These are phyloP conservation scores for Perkinsus marinus DNA, from an alignment of 169 alveolate genomes.

Conservation along the genomic window DNA sequence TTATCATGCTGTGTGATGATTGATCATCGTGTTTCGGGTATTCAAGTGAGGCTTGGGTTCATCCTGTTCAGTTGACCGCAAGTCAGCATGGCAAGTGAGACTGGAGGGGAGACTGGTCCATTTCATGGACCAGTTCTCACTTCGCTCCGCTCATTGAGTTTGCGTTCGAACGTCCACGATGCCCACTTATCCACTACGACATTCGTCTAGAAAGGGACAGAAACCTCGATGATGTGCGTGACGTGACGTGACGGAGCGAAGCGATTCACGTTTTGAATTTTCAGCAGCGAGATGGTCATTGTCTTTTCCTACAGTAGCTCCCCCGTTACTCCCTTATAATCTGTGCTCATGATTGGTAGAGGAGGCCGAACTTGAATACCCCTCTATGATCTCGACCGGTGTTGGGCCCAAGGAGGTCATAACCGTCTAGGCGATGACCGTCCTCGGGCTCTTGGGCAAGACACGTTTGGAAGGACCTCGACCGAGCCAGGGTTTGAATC, in stretches of 20 bases:
- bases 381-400: neutral
- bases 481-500: neutral
- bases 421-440: neutral
- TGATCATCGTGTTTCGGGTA: too few relatives aligned
- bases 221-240: neutral
- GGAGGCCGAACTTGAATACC: neutral
- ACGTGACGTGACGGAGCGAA: neutral
- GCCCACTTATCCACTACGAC: too few relatives aligned
- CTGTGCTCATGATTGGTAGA: neutral
- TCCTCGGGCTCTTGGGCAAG: neutral
- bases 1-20: too few relatives aligned
- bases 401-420: neutral
- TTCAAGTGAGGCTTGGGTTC: too few relatives aligned
- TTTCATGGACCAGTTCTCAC: too few relatives aligned
- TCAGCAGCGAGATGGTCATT: neutral
- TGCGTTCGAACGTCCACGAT: too few relatives aligned
- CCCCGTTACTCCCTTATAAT: neutral
- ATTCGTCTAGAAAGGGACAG: too few relatives aligned
- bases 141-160: too few relatives aligned
- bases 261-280: neutral
- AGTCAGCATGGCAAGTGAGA: too few relatives aligned
- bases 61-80: too few relatives aligned
- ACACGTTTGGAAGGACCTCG: neutral
- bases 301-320: neutral
- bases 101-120: too few relatives aligned